Evolutionary conservation across 805 yeast species (phyloP).

Genomic region (Kodamaea sagamina): DNA sequence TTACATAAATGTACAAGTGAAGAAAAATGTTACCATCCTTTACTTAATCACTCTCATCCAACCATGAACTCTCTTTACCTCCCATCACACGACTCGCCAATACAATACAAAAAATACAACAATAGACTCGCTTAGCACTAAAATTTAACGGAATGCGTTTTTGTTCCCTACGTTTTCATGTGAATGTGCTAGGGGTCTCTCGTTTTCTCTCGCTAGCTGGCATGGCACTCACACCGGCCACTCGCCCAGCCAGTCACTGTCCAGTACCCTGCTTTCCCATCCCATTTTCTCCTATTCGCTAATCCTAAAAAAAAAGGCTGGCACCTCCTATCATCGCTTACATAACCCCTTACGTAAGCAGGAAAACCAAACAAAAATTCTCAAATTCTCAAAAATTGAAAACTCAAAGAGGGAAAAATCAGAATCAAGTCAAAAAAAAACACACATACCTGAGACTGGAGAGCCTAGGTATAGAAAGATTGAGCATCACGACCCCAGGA

Average conservation of each 20-base stretch:
- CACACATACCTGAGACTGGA: constrained; percentile 7
- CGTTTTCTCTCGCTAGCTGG: not conserved
- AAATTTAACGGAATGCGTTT: constrained; percentile 4
- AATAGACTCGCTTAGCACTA: constrained; percentile 6
- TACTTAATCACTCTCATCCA: not conserved
- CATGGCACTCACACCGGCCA: too few relatives aligned
- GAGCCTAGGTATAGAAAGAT: not conserved
- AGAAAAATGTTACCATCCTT: too few relatives aligned
- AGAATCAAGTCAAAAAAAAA: constrained; percentile 10
- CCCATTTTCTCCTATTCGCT: too few relatives aligned
- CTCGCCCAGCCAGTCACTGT: too few relatives aligned
- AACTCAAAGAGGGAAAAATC: constrained; percentile 9
- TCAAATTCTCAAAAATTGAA: constrained; percentile 5
- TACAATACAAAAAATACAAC: not conserved
- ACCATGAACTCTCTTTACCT: not conserved
- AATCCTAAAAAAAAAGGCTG: too few relatives aligned
- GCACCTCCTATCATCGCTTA: not conserved
- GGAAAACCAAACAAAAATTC: constrained; percentile 9
- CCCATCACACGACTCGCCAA: constrained; percentile 6
- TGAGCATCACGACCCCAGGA: not conserved
- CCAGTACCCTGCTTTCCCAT: too few relatives aligned
- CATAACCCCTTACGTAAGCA: constrained; percentile 2
- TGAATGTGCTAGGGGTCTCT: not conserved
- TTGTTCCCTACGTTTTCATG: not conserved
- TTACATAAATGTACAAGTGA: too few relatives aligned